phyloP scores from a whole-genome alignment of 1,284 basidiomycete species.

The Cutaneotrichosporon mucoides region DNA sequence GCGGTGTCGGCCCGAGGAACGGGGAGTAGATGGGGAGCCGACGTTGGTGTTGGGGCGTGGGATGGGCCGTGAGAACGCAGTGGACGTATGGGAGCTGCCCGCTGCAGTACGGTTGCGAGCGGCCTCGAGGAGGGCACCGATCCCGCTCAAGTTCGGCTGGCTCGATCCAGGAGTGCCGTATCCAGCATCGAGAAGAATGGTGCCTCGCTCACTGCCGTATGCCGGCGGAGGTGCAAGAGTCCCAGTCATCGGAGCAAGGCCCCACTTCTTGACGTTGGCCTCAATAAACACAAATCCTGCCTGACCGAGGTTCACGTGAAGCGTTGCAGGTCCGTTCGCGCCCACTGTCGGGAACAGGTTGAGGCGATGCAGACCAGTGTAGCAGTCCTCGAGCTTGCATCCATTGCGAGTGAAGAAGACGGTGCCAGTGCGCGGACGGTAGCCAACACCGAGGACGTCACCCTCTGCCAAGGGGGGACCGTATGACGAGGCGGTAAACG shows the following conservation, averaged over 20 bases:
- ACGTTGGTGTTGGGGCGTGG: not conserved
- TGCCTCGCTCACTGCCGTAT: conserved; percentile 89
- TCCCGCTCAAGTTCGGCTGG: conserved; percentile 22
- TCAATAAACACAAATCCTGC: conserved; percentile 96
- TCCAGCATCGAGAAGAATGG: conserved; percentile 85
- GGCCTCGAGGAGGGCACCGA: conserved; percentile 37
- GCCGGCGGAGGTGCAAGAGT: conserved; percentile 92
- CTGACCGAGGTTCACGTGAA: conserved; percentile 93
- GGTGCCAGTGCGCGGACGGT: conserved; percentile 87
- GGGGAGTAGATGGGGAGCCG: conserved; percentile 6
- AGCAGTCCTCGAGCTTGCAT: conserved; percentile 90
- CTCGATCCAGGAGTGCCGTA: conserved; percentile 43
- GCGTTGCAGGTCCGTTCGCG: conserved; percentile 85
- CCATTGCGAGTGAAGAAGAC: conserved; percentile 97
- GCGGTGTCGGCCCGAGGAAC: conserved; percentile 29
- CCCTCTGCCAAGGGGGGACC: conserved; percentile 85
- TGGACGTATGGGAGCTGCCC: not conserved
- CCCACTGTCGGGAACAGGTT: conserved; percentile 94
- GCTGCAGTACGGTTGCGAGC: conserved; percentile 32
- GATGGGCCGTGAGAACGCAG: not conserved
- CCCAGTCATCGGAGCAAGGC: conserved; percentile 87
- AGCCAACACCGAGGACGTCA: conserved; percentile 88
- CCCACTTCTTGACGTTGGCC: conserved; percentile 98
- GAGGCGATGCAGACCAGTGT: conserved; percentile 76
- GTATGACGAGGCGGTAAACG: conserved; percentile 83